phyloP scores from a whole-genome alignment of 2,329 filamentous ascomycete species.

The Fusarium citri region DNA sequence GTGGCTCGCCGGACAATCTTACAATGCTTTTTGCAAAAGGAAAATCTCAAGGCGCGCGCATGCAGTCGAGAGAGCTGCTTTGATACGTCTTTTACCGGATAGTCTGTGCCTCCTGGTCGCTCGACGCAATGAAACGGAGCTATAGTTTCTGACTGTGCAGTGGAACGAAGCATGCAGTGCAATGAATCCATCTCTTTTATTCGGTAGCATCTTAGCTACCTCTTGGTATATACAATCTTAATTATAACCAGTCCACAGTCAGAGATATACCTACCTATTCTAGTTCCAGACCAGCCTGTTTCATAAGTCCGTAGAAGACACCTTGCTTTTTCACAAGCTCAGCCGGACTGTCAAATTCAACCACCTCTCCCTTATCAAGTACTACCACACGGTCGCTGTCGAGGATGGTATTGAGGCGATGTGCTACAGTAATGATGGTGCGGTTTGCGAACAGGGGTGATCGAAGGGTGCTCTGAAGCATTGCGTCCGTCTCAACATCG shows the following conservation, averaged over 20 bases:
- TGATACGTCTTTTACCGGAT: background rate
- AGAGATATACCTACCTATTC: constrained; percentile 47
- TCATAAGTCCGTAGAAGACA: constrained; percentile 89
- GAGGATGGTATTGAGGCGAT: constrained; percentile 97
- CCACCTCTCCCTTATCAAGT: constrained; percentile 88
- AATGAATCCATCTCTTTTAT: constrained; percentile 16
- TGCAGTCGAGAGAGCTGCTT: background rate
- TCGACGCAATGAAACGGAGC: constrained; percentile 8
- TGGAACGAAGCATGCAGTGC: constrained; percentile 12
- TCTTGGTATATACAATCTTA: constrained; percentile 23
- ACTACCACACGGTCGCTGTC: constrained; percentile 91
- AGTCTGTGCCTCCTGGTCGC: constrained; percentile 8
- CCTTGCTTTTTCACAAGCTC: constrained; percentile 80
- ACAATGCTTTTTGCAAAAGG: background rate
- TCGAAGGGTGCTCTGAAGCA: constrained; percentile 73
- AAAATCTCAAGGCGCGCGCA: background rate
- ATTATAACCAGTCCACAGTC: constrained; percentile 10
- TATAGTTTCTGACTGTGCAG: background rate
- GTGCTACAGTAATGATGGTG: constrained; percentile 98
- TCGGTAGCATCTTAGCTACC: background rate
- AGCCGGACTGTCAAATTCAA: constrained; percentile 90
- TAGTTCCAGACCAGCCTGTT: constrained; percentile 81
- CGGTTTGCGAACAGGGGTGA: constrained; percentile 82
- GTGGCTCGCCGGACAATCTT: constrained; percentile 15
- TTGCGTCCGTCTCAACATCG: constrained; percentile 74